phyloP scores from a whole-genome alignment of 495 filamentous ascomycete genomes.

The Neurospora africana region DNA sequence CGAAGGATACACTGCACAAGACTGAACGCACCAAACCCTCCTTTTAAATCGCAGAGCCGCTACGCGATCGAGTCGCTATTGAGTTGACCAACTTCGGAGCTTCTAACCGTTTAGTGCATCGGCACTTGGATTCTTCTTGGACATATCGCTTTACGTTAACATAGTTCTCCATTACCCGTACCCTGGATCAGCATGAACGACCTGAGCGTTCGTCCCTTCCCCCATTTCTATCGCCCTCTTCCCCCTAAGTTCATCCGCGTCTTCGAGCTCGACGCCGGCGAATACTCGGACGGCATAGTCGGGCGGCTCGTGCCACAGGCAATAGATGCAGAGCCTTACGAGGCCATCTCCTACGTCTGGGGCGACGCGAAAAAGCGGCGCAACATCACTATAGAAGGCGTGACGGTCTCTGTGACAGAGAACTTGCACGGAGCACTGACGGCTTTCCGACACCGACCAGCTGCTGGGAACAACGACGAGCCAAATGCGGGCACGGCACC shows the following conservation, averaged over 20 bases:
- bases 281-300: conserved; percentile 1
- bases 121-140: background rate
- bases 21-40: background rate
- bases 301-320: conserved; percentile 8
- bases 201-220: background rate
- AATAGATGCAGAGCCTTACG: conserved; percentile 14
- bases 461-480: background rate
- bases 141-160: background rate
- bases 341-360: conserved; percentile 29
- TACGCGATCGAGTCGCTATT: background rate
- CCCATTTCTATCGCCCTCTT: conserved; percentile 3
- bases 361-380: conserved; percentile 6
- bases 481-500: background rate
- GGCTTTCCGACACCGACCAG: conserved; percentile 4
- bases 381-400: conserved; percentile 10
- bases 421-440: conserved; percentile 11
- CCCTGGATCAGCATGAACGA: background rate
- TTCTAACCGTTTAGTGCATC: background rate
- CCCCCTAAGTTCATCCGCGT: conserved; percentile 4
- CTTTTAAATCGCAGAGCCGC: background rate
- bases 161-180: background rate
- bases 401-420: conserved; percentile 12
- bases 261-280: conserved; percentile 10
- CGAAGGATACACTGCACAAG: background rate
- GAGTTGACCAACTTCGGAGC: background rate